Conservation (phyloP, 371 early-diverging fungal genomes). For the Neoconidiobolus thromboides region DNA sequence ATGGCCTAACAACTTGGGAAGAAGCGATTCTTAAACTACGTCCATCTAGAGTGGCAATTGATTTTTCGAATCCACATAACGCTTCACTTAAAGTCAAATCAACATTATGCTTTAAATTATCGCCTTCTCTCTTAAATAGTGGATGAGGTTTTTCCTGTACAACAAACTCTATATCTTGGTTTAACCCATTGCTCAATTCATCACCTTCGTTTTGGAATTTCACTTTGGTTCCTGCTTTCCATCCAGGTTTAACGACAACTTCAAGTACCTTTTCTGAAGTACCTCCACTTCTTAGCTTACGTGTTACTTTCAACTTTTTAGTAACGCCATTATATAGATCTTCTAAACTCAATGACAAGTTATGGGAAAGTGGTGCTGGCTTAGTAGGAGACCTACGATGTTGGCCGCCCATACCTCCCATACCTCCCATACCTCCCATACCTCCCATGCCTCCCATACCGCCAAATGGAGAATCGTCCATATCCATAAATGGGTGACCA, state of each 20-base stretch:
- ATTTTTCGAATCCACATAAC: constrained; percentile 55
- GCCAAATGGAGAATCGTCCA: constrained; percentile 9
- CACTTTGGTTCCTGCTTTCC: constrained; percentile 97
- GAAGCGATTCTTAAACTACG: constrained; percentile 40
- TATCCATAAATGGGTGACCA: constrained; percentile 16
- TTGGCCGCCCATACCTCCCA: constrained; percentile 16
- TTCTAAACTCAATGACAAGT: constrained; percentile 66
- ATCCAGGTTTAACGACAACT: constrained; percentile 85
- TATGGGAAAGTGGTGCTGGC: constrained; percentile 38
- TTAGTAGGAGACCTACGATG: constrained; percentile 12
- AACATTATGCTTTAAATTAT: constrained; percentile 51
- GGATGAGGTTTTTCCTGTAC: constrained; percentile 89
- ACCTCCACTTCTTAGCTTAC: constrained; percentile 35
- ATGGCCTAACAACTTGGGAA: constrained; percentile 41
- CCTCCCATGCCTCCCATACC: constrained; percentile 20
- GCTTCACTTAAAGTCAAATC: constrained; percentile 61
- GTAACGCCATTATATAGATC: constrained; percentile 82
- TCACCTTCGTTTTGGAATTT: constrained; percentile 88
- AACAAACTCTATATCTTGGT: constrained; percentile 84
- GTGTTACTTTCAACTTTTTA: constrained; percentile 85
- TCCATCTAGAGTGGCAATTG: constrained; percentile 60
- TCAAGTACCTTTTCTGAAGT: constrained; percentile 64
- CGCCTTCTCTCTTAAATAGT: constrained; percentile 72
- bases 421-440: constrained; percentile 15
- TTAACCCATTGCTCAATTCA: constrained; percentile 53